Conservation (phyloP, 2,329 filamentous ascomycete species). For the Aspergillus fischeri region DNA sequence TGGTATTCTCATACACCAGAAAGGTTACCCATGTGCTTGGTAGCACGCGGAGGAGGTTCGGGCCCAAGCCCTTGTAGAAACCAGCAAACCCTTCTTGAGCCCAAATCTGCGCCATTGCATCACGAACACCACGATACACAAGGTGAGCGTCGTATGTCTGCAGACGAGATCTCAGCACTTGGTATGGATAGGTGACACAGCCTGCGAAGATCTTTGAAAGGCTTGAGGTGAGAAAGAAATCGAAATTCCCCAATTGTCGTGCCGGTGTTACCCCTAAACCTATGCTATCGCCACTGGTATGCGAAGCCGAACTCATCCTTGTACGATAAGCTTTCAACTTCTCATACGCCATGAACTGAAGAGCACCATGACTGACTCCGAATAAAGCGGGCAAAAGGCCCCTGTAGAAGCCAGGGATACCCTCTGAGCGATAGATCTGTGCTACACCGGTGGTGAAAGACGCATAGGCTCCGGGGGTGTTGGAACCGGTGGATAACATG, state of each 20-base stretch:
- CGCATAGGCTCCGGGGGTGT: slow-evolving; percentile 72
- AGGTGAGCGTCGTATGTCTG: slow-evolving; percentile 82
- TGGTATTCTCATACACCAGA: slow-evolving; percentile 92
- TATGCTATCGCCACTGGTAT: slow-evolving; percentile 22
- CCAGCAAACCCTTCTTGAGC: slow-evolving; percentile 71
- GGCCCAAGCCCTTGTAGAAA: slow-evolving; percentile 87
- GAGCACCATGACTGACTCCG: slow-evolving; percentile 84
- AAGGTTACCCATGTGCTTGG: slow-evolving; percentile 97
- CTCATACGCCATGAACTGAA: slow-evolving; percentile 96
- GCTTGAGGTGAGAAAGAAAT: slow-evolving; percentile 76
- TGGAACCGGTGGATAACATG: slow-evolving; percentile 81
- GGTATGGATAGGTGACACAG: slow-evolving; percentile 89
- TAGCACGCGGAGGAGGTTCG: slow-evolving; percentile 84
- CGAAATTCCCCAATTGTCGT: slow-evolving; percentile 60
- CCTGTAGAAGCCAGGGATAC: slow-evolving; percentile 76
- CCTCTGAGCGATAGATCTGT: slow-evolving; percentile 67
- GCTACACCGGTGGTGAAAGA: slow-evolving; percentile 68
- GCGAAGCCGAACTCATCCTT: slow-evolving; percentile 28
- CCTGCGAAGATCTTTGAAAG: slow-evolving; percentile 82
- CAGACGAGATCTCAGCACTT: slow-evolving; percentile 81
- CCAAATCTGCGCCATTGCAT: slow-evolving; percentile 72
- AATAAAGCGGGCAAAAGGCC: slow-evolving; percentile 78
- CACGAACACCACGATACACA: slow-evolving; percentile 67
- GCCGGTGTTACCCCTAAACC: slow-evolving; percentile 16
- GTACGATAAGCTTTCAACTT: slow-evolving; percentile 61